These are phyloP conservation scores for Suillus sp. DNA, from an alignment of 768 basidiomycete genomes.

Conservation along the genomic window DNA sequence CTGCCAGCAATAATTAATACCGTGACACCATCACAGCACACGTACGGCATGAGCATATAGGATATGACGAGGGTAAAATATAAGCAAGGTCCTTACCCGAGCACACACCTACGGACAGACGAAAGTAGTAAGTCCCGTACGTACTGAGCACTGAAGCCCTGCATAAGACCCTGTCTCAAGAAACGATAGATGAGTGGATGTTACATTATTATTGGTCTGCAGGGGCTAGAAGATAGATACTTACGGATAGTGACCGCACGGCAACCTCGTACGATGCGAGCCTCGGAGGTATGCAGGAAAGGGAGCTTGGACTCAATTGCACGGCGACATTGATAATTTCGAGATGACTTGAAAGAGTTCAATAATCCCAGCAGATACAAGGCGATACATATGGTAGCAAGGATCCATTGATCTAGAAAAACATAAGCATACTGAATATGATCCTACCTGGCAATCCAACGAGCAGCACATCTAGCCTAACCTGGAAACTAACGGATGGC, in stretches of 20 bases:
- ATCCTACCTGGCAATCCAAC: neutral
- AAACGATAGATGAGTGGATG: neutral
- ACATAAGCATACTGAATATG: neutral
- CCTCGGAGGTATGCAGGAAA: neutral
- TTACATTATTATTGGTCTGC: neutral
- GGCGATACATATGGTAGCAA: neutral
- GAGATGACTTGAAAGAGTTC: neutral
- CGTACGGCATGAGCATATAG: neutral
- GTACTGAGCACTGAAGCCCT: neutral
- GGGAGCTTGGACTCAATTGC: neutral
- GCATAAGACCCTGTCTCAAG: too few relatives aligned
- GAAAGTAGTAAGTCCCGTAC: neutral
- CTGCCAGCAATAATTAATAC: neutral
- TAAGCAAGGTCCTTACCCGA: neutral
- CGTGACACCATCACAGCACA: neutral
- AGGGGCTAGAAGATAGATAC: neutral
- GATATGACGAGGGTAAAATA: neutral
- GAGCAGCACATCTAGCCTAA: neutral
- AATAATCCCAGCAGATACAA: neutral
- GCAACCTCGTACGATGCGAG: neutral
- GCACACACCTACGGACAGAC: neutral
- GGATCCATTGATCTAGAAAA: neutral
- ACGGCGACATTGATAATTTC: neutral
- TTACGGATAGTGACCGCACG: neutral
- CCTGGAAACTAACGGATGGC: neutral